Evolutionary conservation across 805 yeast genomes (phyloP).

Genomic region (Wickerhamomyces bisporus): DNA sequence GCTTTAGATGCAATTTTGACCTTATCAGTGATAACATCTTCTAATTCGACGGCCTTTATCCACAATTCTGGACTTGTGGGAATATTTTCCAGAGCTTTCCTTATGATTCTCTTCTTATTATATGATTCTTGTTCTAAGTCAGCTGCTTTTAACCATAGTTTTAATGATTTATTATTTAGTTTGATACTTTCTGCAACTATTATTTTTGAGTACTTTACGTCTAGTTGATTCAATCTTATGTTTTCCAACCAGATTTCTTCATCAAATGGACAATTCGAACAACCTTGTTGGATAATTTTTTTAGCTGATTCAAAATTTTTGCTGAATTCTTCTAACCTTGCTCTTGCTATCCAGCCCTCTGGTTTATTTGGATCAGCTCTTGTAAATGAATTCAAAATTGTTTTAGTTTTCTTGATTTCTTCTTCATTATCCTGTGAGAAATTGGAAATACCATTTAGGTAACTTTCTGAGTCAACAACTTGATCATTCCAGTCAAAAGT

Average conservation of each 20-base stretch:
- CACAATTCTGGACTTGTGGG: conserved; percentile 62
- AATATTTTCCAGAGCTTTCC: conserved; percentile 64
- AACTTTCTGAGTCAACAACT: conserved; percentile 22
- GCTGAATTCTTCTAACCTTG: conserved; percentile 68
- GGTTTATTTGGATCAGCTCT: conserved; percentile 69
- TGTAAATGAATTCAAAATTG: conserved; percentile 61
- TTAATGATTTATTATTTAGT: conserved; percentile 48
- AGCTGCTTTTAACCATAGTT: conserved; percentile 69
- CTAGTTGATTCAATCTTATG: conserved; percentile 51
- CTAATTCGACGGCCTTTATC: conserved; percentile 58
- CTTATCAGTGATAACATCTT: conserved; percentile 45
- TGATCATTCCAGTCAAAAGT: conserved; percentile 16
- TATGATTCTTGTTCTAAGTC: conserved; percentile 56
- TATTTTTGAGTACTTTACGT: conserved; percentile 41
- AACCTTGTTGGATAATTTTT: conserved; percentile 65
- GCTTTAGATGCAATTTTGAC: conserved; percentile 58
- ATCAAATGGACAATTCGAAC: conserved; percentile 55
- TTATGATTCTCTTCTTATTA: conserved; percentile 52
- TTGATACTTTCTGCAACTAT: conserved; percentile 64
- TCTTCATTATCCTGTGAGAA: conserved; percentile 28
- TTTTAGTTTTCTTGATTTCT: conserved; percentile 54
- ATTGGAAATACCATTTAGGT: conserved; percentile 34
- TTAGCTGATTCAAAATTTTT: conserved; percentile 53
- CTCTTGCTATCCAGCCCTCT: conserved; percentile 82
- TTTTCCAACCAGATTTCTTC: conserved; percentile 84